A percentile compares a stretch with the other conserved stretches of the same genome.
Evolutionary conservation across 106 monocot species (phyloP).

Genomic region (Hemerocallis citrina): DNA sequence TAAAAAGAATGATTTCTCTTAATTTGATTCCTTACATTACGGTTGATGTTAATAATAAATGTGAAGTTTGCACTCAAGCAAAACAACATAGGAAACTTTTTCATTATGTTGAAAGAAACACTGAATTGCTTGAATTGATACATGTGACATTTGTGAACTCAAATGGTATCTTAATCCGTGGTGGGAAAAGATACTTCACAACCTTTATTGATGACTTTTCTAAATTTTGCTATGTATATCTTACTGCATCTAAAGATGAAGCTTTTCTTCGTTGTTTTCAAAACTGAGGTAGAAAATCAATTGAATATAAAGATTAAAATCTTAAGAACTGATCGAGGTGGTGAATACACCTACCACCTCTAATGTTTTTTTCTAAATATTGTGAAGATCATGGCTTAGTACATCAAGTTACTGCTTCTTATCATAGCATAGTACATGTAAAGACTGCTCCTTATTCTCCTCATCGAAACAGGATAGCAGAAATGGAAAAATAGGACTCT

Average conservation of each 20-base stretch:
- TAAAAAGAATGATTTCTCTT: not conserved
- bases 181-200: not conserved
- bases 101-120: not conserved
- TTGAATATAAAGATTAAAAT: not conserved
- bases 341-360: no score
- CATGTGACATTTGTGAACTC: not conserved
- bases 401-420: not conserved
- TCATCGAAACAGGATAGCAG: not conserved
- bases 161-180: not conserved
- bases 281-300: not conserved
- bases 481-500: conserved; percentile 8
- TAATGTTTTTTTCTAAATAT: not conserved
- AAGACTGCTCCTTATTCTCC: no score
- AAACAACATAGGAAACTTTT: not conserved
- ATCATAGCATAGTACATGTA: no score
- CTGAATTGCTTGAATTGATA: not conserved
- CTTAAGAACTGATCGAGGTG: not conserved
- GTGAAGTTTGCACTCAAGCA: not conserved
- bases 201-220: conserved; percentile 11
- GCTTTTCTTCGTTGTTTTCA: not conserved
- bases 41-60: not conserved
- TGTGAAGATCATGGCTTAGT: not conserved
- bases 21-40: not conserved
- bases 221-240: not conserved
- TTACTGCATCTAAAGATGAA: not conserved